A percentile compares a stretch with the other conserved stretches of the same genome.
phyloP scores from a whole-genome alignment of 2,329 filamentous ascomycete species.

The Mycogone perniciosa region DNA sequence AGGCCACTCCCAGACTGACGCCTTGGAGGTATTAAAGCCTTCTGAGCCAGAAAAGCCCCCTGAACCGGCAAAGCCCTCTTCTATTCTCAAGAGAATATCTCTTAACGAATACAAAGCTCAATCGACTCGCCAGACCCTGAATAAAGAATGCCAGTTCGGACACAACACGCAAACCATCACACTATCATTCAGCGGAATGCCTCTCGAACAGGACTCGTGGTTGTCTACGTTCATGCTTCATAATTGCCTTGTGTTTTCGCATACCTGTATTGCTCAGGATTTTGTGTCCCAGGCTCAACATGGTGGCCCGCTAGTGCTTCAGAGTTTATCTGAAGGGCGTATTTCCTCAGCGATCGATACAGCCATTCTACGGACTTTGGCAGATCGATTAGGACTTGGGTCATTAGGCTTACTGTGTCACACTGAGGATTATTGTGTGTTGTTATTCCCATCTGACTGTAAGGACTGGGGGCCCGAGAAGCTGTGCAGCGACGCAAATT shows the following conservation, averaged over 20 bases:
- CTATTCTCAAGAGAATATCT: neutral
- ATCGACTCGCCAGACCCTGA: neutral
- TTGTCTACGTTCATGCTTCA: slow-evolving; percentile 20
- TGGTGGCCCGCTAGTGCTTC: slow-evolving; percentile 7
- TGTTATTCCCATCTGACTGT: slow-evolving; percentile 34
- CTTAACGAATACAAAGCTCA: neutral
- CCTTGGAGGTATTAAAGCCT: neutral
- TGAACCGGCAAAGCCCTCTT: neutral
- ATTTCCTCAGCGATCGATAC: slow-evolving; percentile 13
- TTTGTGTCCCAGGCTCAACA: slow-evolving; percentile 18
- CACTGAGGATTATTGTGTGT: slow-evolving; percentile 27
- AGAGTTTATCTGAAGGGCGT: slow-evolving; percentile 18
- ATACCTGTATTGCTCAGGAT: slow-evolving; percentile 28
- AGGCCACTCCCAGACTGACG: neutral
- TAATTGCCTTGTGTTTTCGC: slow-evolving; percentile 26
- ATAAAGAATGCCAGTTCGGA: slow-evolving; percentile 15
- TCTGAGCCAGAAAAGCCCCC: neutral
- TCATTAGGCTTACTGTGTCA: slow-evolving; percentile 32
- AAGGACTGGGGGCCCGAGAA: slow-evolving; percentile 28
- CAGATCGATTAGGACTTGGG: slow-evolving; percentile 29
- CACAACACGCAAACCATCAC: neutral
- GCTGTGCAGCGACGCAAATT: slow-evolving; percentile 8
- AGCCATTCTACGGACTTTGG: slow-evolving; percentile 22
- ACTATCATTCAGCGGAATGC: slow-evolving; percentile 15
- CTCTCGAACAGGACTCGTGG: slow-evolving; percentile 20